Percentiles rank a stretch among this genome's conserved stretches.
These are phyloP conservation scores for Ceratobasidium sp. DNA, from an alignment of 1,284 basidiomycete genomes.

Conservation along the genomic window DNA sequence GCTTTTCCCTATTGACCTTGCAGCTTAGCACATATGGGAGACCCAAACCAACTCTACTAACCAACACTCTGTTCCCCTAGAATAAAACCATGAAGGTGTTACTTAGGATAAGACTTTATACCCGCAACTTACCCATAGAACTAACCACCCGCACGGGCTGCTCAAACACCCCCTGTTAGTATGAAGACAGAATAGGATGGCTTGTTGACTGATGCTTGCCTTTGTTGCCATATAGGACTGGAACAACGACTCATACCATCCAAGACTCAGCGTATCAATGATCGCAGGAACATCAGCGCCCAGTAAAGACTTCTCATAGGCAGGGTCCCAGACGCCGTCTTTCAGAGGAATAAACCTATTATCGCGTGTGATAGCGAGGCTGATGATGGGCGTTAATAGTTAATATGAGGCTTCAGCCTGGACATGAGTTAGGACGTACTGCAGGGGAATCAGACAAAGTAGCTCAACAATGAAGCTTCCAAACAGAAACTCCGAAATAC, in stretches of 20 bases:
- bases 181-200: not conserved
- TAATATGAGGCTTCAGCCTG: not conserved
- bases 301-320: constrained; percentile 67
- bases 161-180: not conserved
- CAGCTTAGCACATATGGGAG: not conserved
- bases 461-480: constrained; percentile 48
- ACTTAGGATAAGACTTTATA: not conserved
- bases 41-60: constrained; percentile 60
- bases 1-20: constrained; percentile 51
- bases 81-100: constrained; percentile 58
- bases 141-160: constrained; percentile 73
- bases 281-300: constrained; percentile 72
- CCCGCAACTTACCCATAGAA: constrained; percentile 67
- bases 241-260: constrained; percentile 77
- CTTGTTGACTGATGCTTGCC: constrained; percentile 55
- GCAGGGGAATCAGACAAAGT: constrained; percentile 48
- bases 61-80: constrained; percentile 76
- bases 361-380: constrained; percentile 68
- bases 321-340: constrained; percentile 69
- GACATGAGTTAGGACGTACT: constrained; percentile 19
- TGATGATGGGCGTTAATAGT: constrained; percentile 60
- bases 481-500: constrained; percentile 25
- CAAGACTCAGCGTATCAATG: constrained; percentile 69
- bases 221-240: constrained; percentile 73
- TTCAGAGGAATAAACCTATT: constrained; percentile 75